Conservation (phyloP, 2,329 filamentous ascomycete species). For the Metarhizium album region DNA sequence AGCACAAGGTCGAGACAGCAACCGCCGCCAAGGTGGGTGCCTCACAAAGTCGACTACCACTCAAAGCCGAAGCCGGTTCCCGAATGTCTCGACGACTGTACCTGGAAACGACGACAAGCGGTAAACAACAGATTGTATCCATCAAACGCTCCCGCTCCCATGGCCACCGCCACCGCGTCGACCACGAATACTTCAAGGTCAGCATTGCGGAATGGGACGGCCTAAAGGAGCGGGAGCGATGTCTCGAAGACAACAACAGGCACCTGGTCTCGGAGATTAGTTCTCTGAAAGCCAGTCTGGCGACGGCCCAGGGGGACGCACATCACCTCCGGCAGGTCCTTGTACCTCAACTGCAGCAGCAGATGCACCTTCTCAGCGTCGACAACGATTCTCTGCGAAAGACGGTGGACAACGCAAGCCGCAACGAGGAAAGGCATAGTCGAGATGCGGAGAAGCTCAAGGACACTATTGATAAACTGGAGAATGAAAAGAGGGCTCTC, state of each 20-base stretch:
- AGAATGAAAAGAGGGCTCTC: conserved; percentile 26
- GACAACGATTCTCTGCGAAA: conserved; percentile 30
- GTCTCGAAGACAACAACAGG: conserved; percentile 24
- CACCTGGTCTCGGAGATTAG: conserved; percentile 21
- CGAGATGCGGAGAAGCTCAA: conserved; percentile 21
- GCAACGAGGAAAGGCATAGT: conserved; percentile 19
- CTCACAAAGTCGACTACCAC: conserved; percentile 3
- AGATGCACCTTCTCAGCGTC: conserved; percentile 23
- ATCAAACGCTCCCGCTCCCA: conserved; percentile 30
- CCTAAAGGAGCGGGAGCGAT: conserved; percentile 25
- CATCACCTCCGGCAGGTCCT: conserved; percentile 21
- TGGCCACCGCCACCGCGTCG: conserved; percentile 17
- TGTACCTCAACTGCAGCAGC: conserved; percentile 26
- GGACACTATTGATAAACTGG: conserved; percentile 22
- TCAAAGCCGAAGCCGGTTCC: not conserved
- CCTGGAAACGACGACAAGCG: conserved; percentile 24
- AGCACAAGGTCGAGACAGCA: not conserved
- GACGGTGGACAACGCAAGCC: conserved; percentile 23
- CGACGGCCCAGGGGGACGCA: conserved; percentile 23
- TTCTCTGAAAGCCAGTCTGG: conserved; percentile 24
- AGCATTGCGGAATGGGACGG: conserved; percentile 26
- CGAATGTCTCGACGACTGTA: conserved; percentile 26
- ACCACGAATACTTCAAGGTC: conserved; percentile 25
- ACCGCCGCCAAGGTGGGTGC: conserved; percentile 12
- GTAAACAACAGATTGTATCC: conserved; percentile 25